Evolutionary conservation across 2,329 filamentous ascomycete genomes (phyloP).

Genomic region (Gliomastix tumulicola): DNA sequence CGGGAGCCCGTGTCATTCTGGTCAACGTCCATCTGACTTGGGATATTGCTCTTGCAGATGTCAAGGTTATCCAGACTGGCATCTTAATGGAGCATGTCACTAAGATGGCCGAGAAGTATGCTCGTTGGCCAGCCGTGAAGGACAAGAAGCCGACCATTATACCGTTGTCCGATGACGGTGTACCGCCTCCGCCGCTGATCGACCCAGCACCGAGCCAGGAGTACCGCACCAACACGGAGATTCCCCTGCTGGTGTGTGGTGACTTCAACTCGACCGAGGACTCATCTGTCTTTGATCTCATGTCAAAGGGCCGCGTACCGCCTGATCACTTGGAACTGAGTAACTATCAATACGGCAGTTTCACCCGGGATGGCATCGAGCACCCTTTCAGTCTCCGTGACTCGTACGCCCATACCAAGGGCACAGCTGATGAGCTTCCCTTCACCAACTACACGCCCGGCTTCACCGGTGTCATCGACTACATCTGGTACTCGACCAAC

Average conservation of each 20-base stretch:
- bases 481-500: slow-evolving; percentile 96
- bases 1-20: slow-evolving; percentile 85
- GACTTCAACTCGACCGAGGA: slow-evolving; percentile 90
- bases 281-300: slow-evolving; percentile 86
- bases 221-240: slow-evolving; percentile 79
- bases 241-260: slow-evolving; percentile 85
- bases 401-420: slow-evolving; percentile 74
- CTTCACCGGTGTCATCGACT: slow-evolving; percentile 91
- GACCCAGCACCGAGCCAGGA: slow-evolving; percentile 77
- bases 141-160: slow-evolving; percentile 63
- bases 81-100: slow-evolving; percentile 90
- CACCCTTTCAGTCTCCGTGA: slow-evolving; percentile 94
- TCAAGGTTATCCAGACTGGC: slow-evolving; percentile 93
- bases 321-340: slow-evolving; percentile 75
- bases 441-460: slow-evolving; percentile 97
- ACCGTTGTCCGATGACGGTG: slow-evolving; percentile 34
- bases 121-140: slow-evolving; percentile 69
- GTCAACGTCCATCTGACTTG: slow-evolving; percentile 93
- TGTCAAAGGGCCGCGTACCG: slow-evolving; percentile 71
- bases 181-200: slow-evolving; percentile 44
- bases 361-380: slow-evolving; percentile 84
- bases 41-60: slow-evolving; percentile 85
- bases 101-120: slow-evolving; percentile 79
- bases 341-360: slow-evolving; percentile 82
- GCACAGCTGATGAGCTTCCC: slow-evolving; percentile 74